These are phyloP conservation scores for Spathaspora boniae DNA, from an alignment of 805 yeast genomes.

Conservation along the genomic window DNA sequence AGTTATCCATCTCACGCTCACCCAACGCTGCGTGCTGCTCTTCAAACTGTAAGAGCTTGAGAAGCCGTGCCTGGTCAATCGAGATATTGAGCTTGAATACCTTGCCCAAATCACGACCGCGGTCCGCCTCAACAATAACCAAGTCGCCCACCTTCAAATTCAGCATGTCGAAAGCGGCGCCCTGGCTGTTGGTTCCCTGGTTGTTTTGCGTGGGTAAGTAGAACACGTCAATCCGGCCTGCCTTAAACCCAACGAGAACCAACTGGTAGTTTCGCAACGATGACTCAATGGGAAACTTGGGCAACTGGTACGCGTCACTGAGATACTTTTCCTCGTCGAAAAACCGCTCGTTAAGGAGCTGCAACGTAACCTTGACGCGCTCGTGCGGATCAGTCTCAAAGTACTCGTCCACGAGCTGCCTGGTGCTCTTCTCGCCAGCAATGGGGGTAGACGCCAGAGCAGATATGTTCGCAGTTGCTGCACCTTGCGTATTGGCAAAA, in stretches of 20 bases:
- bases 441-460: background rate
- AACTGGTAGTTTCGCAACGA: slow-evolving; percentile 38
- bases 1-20: slow-evolving; percentile 17
- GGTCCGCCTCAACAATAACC: slow-evolving; percentile 80
- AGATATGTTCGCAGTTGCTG: slow-evolving; percentile 1
- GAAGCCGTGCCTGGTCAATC: slow-evolving; percentile 61
- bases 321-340: slow-evolving; percentile 28
- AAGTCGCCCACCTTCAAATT: slow-evolving; percentile 54
- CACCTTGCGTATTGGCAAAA: slow-evolving; percentile 1
- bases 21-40: slow-evolving; percentile 67
- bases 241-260: slow-evolving; percentile 70
- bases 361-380: slow-evolving; percentile 34
- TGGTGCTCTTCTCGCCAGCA: slow-evolving; percentile 9
- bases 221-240: slow-evolving; percentile 76
- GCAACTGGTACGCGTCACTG: slow-evolving; percentile 30
- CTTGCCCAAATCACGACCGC: slow-evolving; percentile 75
- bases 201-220: slow-evolving; percentile 40
- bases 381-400: slow-evolving; percentile 37
- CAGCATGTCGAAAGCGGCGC: slow-evolving; percentile 13
- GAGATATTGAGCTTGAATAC: slow-evolving; percentile 56
- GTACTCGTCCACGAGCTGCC: slow-evolving; percentile 27
- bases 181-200: slow-evolving; percentile 1
- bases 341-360: slow-evolving; percentile 24
- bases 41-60: slow-evolving; percentile 63
- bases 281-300: slow-evolving; percentile 35